phyloP scores from a whole-genome alignment of 75 land plant species.

The Gnetum montanum region DNA sequence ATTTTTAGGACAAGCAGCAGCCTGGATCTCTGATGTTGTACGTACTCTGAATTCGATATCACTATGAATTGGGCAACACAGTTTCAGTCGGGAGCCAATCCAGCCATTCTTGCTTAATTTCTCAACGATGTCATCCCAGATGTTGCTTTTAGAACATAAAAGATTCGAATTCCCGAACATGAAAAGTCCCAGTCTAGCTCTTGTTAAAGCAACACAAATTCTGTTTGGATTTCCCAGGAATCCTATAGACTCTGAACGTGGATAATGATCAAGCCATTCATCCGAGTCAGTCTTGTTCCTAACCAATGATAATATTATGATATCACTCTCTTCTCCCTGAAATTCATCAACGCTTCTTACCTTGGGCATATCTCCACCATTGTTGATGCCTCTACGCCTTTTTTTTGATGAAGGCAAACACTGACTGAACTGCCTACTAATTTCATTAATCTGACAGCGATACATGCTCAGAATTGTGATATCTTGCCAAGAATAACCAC shows the following conservation, averaged over 20 bases:
- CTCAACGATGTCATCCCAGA: slow-evolving; percentile 13
- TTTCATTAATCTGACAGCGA: slow-evolving; percentile 9
- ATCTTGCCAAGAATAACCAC: slow-evolving; percentile 9
- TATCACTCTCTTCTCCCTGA: slow-evolving; percentile 32
- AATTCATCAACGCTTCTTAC: slow-evolving; percentile 21
- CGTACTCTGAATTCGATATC: slow-evolving; percentile 10
- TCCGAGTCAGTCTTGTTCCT: slow-evolving; percentile 1
- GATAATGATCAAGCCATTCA: slow-evolving; percentile 1
- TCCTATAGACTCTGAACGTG: slow-evolving; percentile 14
- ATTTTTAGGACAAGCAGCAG: slow-evolving; percentile 5
- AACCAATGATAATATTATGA: slow-evolving; percentile 33
- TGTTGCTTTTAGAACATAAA: slow-evolving; percentile 15
- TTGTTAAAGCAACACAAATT: slow-evolving; percentile 22
- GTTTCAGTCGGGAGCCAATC: slow-evolving; percentile 7
- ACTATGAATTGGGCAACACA: slow-evolving; percentile 17
- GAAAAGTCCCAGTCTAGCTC: slow-evolving; percentile 23
- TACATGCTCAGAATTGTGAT: slow-evolving; percentile 23
- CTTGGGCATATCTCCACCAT: not conserved
- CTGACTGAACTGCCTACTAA: slow-evolving; percentile 6
- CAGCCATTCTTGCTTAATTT: slow-evolving; percentile 1
- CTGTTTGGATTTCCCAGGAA: slow-evolving; percentile 16
- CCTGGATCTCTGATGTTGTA: slow-evolving; percentile 11
- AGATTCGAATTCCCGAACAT: slow-evolving; percentile 25
- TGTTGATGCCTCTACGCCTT: not conserved
- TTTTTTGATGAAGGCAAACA: not conserved